Percentiles rank a stretch among this genome's conserved stretches.
These are phyloP conservation scores for Alternaria conjuncta DNA, from an alignment of 2,329 filamentous ascomycete species.

Conservation along the genomic window DNA sequence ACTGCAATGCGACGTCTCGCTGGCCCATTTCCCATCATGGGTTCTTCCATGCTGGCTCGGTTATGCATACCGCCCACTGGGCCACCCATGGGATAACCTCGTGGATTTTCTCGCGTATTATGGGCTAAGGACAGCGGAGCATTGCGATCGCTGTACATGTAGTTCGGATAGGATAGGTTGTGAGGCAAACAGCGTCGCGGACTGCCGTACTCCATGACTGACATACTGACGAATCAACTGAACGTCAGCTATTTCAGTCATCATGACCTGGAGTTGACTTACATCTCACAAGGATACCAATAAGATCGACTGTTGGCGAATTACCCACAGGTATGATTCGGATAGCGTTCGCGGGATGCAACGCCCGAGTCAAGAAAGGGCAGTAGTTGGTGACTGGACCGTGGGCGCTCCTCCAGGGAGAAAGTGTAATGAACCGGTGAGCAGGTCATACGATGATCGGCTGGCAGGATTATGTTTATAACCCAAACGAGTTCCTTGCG, in stretches of 20 bases:
- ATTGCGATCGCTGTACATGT: constrained; percentile 36
- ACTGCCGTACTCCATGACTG: constrained; percentile 21
- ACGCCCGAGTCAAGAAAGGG: not conserved
- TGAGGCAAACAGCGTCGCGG: constrained; percentile 24
- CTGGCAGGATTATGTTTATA: constrained; percentile 25
- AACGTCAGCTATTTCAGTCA: not conserved
- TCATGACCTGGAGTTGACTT: not conserved
- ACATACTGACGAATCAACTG: constrained; percentile 7
- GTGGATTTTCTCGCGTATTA: constrained; percentile 29
- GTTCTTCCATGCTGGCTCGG: constrained; percentile 21
- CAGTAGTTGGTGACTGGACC: not conserved
- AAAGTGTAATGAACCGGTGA: constrained; percentile 3
- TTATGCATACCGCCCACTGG: constrained; percentile 24
- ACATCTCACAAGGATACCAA: not conserved
- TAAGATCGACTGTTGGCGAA: not conserved
- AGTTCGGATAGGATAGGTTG: constrained; percentile 17
- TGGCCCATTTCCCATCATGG: constrained; percentile 43
- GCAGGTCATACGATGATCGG: constrained; percentile 10
- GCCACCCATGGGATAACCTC: constrained; percentile 32
- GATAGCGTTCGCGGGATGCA: not conserved
- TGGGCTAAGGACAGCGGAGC: constrained; percentile 25
- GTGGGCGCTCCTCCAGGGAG: constrained; percentile 2
- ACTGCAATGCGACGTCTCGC: constrained; percentile 59
- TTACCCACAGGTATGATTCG: not conserved
- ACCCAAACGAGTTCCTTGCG: constrained; percentile 9